Base-by-base conservation (phyloP, 345 rosid species). In the Durio zibethinus region DNA sequence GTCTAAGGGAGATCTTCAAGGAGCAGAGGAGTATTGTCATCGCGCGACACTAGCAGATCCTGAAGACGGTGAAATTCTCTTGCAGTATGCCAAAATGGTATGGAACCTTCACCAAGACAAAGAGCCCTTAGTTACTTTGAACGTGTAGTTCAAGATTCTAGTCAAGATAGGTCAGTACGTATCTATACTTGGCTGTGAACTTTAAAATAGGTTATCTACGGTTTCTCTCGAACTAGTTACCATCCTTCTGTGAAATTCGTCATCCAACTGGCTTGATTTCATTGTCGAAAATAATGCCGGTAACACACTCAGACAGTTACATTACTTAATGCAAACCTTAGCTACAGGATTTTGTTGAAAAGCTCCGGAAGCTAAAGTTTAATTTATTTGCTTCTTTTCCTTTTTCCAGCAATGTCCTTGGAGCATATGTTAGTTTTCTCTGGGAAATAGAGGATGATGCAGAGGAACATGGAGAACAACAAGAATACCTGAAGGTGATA, bases 351-450 rank as follows among this genome's bases (percentile, higher is more conserved):
- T 14, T 54, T 47, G 57, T 63, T 78, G 52, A 16, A 23, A 25
- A 21, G 29, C 8, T 56, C 36, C 69, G 38, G 42, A 60, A 67
- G 23, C 12, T 70, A 10, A 25, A n/a, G 15, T 14, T 68, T 56
- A 36, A 20, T 40, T 65, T 53, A 7, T 48, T 67, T 35, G 7
- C 72, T 79, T 73, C 16, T 3, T 50, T 7, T 77, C 7, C 57
- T 53, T 29, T 79, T 83, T 80, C 74, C 89, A 94, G 97, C 79
- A 57, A 87, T 72, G 83, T 94, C 83, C 92, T 90, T 53, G 97
- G 86, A 16, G 93, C 95, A 31, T 90, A 91, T 82, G 97, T 95
- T 43, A 85, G 88, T 84, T 91, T 92, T 84, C 88, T 92, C n/a
- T 94, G 97, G 98, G 97, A 92, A 77, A 63, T 83, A 20, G 94